phyloP scores from a whole-genome alignment of 306 rosid genomes.

The Acacia acuminata region DNA sequence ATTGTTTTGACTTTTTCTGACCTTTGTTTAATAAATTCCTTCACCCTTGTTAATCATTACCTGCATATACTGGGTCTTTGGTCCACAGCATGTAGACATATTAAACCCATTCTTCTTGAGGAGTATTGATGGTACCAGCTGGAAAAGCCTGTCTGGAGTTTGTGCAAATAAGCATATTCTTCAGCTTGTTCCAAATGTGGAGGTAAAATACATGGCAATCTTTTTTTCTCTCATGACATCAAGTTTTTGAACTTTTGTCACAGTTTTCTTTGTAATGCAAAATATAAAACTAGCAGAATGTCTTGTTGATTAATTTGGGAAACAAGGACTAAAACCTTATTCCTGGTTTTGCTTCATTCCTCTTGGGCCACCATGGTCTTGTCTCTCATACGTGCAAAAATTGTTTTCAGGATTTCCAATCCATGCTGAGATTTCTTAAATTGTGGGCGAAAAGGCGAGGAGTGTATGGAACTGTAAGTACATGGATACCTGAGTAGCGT shows the following conservation, averaged over 20 bases:
- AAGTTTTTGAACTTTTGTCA: background rate
- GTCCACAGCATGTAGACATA: constrained; percentile 45
- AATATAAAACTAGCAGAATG: background rate
- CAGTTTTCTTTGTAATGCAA: background rate
- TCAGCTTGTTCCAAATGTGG: constrained; percentile 47
- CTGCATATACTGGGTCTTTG: background rate
- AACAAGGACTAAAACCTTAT: background rate
- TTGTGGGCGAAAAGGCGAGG: constrained; percentile 62
- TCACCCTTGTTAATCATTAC: constrained; percentile 3
- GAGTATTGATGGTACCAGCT: constrained; percentile 49
- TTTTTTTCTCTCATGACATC: background rate
- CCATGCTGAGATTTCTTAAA: constrained; percentile 48
- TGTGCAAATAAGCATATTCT: constrained; percentile 48
- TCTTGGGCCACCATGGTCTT: constrained; percentile 15
- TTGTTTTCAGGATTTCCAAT: constrained; percentile 48
- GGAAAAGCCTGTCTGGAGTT: constrained; percentile 60
- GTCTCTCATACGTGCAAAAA: constrained; percentile 16
- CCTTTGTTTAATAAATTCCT: constrained; percentile 13
- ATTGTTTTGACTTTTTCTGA: background rate
- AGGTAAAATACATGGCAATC: constrained; percentile 37
- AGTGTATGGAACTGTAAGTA: constrained; percentile 58
- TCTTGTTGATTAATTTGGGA: background rate
- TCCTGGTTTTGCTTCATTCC: constrained; percentile 22
- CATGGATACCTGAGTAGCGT: constrained; percentile 9
- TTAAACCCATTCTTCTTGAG: constrained; percentile 44